A percentile compares a stretch with the other conserved stretches of the same genome.
Conservation (phyloP, 1,139 yeast genomes). For the Pichia sp. region DNA sequence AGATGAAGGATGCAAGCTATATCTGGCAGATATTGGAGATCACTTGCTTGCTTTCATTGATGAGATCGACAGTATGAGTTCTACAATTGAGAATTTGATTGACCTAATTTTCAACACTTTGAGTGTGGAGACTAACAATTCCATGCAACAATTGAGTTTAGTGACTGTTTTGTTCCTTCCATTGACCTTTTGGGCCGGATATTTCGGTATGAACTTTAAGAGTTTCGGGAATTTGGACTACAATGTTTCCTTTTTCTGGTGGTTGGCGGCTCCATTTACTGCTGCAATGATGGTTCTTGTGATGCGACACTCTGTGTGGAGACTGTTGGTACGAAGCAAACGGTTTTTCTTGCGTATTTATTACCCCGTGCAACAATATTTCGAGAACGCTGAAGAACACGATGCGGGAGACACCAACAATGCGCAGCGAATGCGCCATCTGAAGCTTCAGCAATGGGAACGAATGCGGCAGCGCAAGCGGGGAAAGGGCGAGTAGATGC, state of each 20-base stretch:
- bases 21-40: conserved; percentile 46
- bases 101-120: conserved; percentile 47
- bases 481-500: not conserved
- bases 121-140: conserved; percentile 42
- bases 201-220: conserved; percentile 51
- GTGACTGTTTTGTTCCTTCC: conserved; percentile 50
- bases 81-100: conserved; percentile 40
- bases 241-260: conserved; percentile 43
- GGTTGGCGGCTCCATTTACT: conserved; percentile 43
- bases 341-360: not conserved
- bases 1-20: conserved; percentile 27
- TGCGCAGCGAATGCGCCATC: too few relatives aligned
- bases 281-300: conserved; percentile 30
- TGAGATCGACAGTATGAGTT: conserved; percentile 44
- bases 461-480: not conserved
- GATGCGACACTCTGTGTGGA: conserved; percentile 25
- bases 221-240: conserved; percentile 39
- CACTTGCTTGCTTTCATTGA: conserved; percentile 43
- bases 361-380: too few relatives aligned
- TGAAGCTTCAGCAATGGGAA: not conserved
- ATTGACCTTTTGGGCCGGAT: conserved; percentile 48
- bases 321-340: conserved; percentile 3
- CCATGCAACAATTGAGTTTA: conserved; percentile 42
- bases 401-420: too few relatives aligned
- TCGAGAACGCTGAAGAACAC: too few relatives aligned